Evolutionary conservation across 257 asterid species (phyloP).

Genomic region (Datura wrightii): DNA sequence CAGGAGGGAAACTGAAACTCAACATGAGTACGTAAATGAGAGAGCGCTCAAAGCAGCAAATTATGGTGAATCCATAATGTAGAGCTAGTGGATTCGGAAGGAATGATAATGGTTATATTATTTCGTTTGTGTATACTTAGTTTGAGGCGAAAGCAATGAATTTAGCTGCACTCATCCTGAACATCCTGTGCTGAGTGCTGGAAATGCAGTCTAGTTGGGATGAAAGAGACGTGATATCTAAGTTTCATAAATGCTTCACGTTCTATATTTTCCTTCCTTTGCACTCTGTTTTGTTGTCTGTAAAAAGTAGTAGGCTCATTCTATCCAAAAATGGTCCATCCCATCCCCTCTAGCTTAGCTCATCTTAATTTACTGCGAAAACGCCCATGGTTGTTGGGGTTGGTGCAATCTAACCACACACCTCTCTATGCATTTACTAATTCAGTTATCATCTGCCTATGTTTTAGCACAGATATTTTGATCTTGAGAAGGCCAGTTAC

Average conservation of each 20-base stretch:
- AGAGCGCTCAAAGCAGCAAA: not conserved
- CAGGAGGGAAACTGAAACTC: not conserved
- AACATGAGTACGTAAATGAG: not conserved
- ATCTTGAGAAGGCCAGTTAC: not conserved
- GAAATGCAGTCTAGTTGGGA: conserved; percentile 51
- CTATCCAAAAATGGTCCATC: not conserved
- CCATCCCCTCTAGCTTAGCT: not conserved
- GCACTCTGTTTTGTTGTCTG: not conserved
- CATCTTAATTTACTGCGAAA: conserved; percentile 3
- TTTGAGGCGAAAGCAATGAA: not conserved
- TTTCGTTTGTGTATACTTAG: not conserved
- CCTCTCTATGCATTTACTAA: conserved; percentile 21
- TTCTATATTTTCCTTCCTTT: conserved; percentile 26
- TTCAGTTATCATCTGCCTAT: not conserved
- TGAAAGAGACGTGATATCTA: conserved; percentile 61
- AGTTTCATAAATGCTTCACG: conserved; percentile 41
- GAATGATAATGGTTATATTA: not conserved
- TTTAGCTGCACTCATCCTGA: not conserved
- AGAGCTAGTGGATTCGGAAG: not conserved
- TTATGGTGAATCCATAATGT: too few species aligned
- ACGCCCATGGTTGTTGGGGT: conserved; percentile 14
- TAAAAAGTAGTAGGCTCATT: not conserved
- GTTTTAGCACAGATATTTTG: not conserved
- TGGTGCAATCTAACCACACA: conserved; percentile 24
- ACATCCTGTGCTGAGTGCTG: not conserved